phyloP scores from a whole-genome alignment of 345 rosid species.

The Citrus unshiu region DNA sequence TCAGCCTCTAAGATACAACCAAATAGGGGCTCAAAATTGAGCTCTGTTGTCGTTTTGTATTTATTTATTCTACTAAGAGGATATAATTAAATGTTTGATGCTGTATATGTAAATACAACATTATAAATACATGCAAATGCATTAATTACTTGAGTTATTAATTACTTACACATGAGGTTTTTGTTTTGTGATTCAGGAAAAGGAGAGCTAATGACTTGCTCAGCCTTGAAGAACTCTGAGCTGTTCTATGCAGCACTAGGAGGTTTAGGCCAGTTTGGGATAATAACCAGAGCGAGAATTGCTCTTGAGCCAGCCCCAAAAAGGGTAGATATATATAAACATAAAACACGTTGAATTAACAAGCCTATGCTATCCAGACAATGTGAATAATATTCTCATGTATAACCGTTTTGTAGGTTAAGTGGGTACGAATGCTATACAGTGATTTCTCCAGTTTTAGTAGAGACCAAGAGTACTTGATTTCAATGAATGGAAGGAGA shows the following conservation, averaged over 20 bases:
- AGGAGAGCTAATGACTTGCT: conserved; percentile 61
- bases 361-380: too few relatives aligned
- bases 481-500: conserved; percentile 44
- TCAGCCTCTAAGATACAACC: too few relatives aligned
- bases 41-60: too few relatives aligned
- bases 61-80: too few relatives aligned
- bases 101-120: too few relatives aligned
- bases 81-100: too few relatives aligned
- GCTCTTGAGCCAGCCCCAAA: conserved; percentile 54
- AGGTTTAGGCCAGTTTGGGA: conserved; percentile 84
- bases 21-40: too few relatives aligned
- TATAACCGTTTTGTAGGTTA: conserved; percentile 35
- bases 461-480: conserved; percentile 59
- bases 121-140: conserved; percentile 14
- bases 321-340: conserved; percentile 36
- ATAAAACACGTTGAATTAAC: neutral
- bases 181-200: conserved; percentile 42
- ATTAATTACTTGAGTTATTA: neutral
- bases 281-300: conserved; percentile 76
- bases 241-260: conserved; percentile 68
- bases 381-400: too few relatives aligned
- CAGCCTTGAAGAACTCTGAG: conserved; percentile 44
- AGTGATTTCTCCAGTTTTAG: conserved; percentile 55
- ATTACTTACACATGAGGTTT: neutral
- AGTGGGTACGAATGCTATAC: conserved; percentile 77